A percentile compares a stretch with the other conserved stretches of the same genome.
Conservation (phyloP, 1,139 yeast genomes). For the Yamadazyma conglobata region DNA sequence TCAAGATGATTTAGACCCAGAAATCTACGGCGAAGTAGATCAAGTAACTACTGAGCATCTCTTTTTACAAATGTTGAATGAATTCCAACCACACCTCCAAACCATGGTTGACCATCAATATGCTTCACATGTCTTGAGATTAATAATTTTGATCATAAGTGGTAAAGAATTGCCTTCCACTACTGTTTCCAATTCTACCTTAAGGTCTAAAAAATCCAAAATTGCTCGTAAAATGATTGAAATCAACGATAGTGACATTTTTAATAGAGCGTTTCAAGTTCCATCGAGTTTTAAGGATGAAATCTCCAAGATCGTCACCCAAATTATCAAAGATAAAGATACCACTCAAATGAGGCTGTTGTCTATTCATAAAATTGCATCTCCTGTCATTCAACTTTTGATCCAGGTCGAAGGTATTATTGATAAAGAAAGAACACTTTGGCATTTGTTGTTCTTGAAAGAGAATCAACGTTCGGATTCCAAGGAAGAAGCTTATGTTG, state of each 20-base stretch:
- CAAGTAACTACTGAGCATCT: conserved; percentile 55
- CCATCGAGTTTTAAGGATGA: conserved; percentile 71
- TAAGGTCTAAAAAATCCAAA: conserved; percentile 83
- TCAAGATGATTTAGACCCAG: conserved; percentile 28
- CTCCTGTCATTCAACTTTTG: conserved; percentile 82
- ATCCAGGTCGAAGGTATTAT: conserved; percentile 80
- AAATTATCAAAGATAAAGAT: conserved; percentile 39
- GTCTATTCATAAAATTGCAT: conserved; percentile 76
- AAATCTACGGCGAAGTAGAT: conserved; percentile 20
- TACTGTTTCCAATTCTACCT: conserved; percentile 64
- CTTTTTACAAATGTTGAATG: conserved; percentile 62
- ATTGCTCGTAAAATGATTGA: conserved; percentile 93
- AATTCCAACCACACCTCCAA: conserved; percentile 56
- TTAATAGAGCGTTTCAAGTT: conserved; percentile 62
- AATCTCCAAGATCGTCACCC: conserved; percentile 43
- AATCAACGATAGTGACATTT: conserved; percentile 72
- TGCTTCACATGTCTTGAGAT: conserved; percentile 83
- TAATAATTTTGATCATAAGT: conserved; percentile 65
- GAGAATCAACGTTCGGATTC: conserved; percentile 49
- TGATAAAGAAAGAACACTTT: conserved; percentile 64
- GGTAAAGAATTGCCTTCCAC: conserved; percentile 83
- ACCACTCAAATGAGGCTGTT: conserved; percentile 57
- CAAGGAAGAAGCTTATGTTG: conserved; percentile 78
- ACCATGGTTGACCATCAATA: conserved; percentile 71
- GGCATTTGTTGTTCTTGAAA: conserved; percentile 52